A percentile compares a stretch with the other conserved stretches of the same genome.
These are phyloP conservation scores for Ceratobasidium sp. DNA, from an alignment of 1,284 basidiomycete genomes.

Conservation along the genomic window DNA sequence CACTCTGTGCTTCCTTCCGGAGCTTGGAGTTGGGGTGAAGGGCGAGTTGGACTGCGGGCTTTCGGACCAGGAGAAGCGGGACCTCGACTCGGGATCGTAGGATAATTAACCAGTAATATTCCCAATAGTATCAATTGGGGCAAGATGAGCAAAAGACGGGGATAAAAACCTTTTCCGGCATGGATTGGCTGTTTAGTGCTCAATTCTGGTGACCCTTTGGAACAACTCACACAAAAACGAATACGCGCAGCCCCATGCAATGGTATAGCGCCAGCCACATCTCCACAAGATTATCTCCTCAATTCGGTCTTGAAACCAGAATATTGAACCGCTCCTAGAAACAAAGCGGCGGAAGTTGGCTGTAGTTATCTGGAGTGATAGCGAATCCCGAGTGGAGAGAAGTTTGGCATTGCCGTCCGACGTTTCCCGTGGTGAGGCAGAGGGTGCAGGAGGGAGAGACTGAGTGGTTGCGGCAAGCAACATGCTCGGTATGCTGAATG, in stretches of 20 bases:
- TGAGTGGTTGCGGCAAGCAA: slow-evolving; percentile 38
- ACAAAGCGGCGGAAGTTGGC: slow-evolving; percentile 79
- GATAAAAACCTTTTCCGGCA: slow-evolving; percentile 67
- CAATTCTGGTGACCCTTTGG: background rate
- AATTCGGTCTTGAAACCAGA: slow-evolving; percentile 79
- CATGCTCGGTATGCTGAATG: slow-evolving; percentile 42
- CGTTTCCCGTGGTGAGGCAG: slow-evolving; percentile 21
- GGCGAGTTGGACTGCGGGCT: slow-evolving; percentile 35
- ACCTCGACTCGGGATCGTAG: slow-evolving; percentile 13
- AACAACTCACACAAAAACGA: slow-evolving; percentile 72
- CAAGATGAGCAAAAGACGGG: slow-evolving; percentile 69
- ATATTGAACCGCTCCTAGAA: slow-evolving; percentile 70
- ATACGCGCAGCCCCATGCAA: slow-evolving; percentile 73
- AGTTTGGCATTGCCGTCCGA: slow-evolving; percentile 48
- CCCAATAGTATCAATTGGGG: slow-evolving; percentile 67
- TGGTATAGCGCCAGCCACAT: slow-evolving; percentile 71
- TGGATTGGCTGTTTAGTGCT: background rate
- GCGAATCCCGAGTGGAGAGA: slow-evolving; percentile 65
- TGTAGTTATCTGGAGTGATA: slow-evolving; percentile 76
- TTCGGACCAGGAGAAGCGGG: slow-evolving; percentile 18
- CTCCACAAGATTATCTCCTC: slow-evolving; percentile 81
- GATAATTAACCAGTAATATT: slow-evolving; percentile 67
- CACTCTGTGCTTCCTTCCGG: slow-evolving; percentile 71
- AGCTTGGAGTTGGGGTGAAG: slow-evolving; percentile 49
- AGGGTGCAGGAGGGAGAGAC: slow-evolving; percentile 34